These are phyloP conservation scores for Haplographium delicatum DNA, from an alignment of 495 filamentous ascomycete species.

Conservation along the genomic window DNA sequence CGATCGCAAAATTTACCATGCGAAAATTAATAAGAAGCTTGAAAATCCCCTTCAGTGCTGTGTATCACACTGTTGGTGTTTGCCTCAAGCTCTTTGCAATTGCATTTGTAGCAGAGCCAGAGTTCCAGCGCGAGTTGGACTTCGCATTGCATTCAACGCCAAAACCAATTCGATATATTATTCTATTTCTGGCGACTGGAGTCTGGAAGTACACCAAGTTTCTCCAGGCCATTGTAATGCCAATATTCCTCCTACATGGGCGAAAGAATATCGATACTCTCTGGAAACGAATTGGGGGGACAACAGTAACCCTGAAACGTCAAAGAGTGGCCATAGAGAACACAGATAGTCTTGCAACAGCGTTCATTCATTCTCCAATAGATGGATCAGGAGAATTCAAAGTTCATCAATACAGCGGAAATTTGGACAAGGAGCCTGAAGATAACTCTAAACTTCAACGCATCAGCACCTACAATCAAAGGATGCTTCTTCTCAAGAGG, in stretches of 20 bases:
- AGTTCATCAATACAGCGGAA: constrained; percentile 42
- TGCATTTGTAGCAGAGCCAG: constrained; percentile 50
- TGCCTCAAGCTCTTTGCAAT: constrained; percentile 49
- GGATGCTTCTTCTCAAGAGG: constrained; percentile 41
- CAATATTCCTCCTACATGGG: constrained; percentile 23
- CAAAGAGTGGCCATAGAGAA: constrained; percentile 39
- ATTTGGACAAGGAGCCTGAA: constrained; percentile 40
- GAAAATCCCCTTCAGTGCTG: background rate
- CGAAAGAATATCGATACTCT: constrained; percentile 40
- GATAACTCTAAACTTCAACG: constrained; percentile 36
- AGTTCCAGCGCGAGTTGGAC: constrained; percentile 54
- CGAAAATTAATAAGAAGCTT: background rate
- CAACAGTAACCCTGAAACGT: constrained; percentile 42
- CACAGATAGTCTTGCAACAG: constrained; percentile 41
- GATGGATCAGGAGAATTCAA: constrained; percentile 38
- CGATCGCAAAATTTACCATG: background rate
- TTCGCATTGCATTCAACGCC: constrained; percentile 34
- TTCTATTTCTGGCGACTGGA: background rate
- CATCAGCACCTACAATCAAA: constrained; percentile 44
- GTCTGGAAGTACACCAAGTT: constrained; percentile 7
- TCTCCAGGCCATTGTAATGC: background rate
- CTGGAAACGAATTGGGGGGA: constrained; percentile 44
- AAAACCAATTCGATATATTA: constrained; percentile 31
- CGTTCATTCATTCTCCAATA: constrained; percentile 40
- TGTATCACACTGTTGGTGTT: constrained; percentile 37